Evolutionary conservation across 73 alveolate genomes (phyloP), one percentile per base, ranked within the genome.

Genomic region (Stentor coeruleus): DNA sequence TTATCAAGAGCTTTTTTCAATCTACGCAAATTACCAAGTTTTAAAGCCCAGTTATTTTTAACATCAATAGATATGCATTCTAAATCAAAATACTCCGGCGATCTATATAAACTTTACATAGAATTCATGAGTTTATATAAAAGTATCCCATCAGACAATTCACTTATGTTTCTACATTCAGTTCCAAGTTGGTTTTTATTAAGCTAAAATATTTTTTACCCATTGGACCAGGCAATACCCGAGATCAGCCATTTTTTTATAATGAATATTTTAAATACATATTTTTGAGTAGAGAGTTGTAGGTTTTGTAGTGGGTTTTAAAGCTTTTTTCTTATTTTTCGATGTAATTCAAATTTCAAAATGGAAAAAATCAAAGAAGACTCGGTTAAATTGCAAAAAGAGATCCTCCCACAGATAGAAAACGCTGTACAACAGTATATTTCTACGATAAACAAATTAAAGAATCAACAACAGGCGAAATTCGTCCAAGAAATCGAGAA

Each of bases 31-130:
- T 66, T 66, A 1, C 49, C 36, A 20, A 66, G 39, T 66, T 66
- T 66, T 33, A 66, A 40, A 2, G 79, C 79, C 41, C 79, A 66
- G 79, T 66, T 66, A 20, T 66, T 31, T 14, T 66, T 20, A 0
- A 40, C 42, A 66, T 20, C 39, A 20, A 66, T 37, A 0, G 79
- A 28, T 33, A 66, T 20, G 79, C 79, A 20, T 1, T 66, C 79
- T 66, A 26, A 28, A 40, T 66, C 79, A 66, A 66, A 66, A 33
- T 66, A 26, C 1, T 20, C 36, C 33, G 79, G 79, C 1, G 42
- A 26, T 1, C 79, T 66, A 11, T 15, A 66, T 66, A 33, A 33
- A 66, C 14, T 66, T 66, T 66, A 66, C 79, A 66, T 26, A 28
- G 20, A 11, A 20, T 37, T 15, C 79, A 66, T 66, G n/a, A 66